These are phyloP conservation scores for Bauhinia variegata DNA, from an alignment of 306 rosid species.

Conservation along the genomic window DNA sequence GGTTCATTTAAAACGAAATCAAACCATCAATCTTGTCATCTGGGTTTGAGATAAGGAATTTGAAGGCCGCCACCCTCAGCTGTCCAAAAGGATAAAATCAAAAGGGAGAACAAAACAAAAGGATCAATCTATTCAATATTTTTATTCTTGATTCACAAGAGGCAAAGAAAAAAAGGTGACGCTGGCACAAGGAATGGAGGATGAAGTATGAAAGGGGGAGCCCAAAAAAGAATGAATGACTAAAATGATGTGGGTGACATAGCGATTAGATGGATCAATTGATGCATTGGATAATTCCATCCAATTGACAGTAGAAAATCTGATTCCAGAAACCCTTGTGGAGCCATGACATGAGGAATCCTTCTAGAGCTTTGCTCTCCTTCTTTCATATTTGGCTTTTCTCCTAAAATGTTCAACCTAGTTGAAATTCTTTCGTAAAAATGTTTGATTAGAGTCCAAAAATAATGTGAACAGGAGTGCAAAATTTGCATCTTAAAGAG, in stretches of 20 bases:
- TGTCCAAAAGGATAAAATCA: conserved; percentile 16
- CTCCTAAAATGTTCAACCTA: conserved; percentile 35
- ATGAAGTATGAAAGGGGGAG: background rate
- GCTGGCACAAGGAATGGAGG: conserved; percentile 23
- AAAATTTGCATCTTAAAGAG: conserved; percentile 37
- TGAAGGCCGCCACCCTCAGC: conserved; percentile 38
- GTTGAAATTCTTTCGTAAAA: conserved; percentile 29
- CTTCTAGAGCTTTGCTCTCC: background rate
- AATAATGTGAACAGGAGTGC: conserved; percentile 53
- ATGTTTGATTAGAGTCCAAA: conserved; percentile 38
- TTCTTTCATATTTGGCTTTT: conserved; percentile 22
- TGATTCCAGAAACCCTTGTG: conserved; percentile 38
- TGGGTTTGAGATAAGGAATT: conserved; percentile 53
- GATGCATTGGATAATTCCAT: too few species aligned
- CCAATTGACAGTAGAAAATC: too few species aligned
- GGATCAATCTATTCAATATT: conserved; percentile 39
- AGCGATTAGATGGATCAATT: too few species aligned
- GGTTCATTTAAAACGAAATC: too few species aligned
- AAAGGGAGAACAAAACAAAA: conserved; percentile 5
- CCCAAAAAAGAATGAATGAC: too few species aligned
- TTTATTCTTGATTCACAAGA: conserved; percentile 47
- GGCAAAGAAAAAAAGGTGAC: conserved; percentile 44
- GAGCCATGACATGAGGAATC: conserved; percentile 27
- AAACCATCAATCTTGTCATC: conserved; percentile 37
- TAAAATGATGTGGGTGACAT: too few species aligned